Evolutionary conservation across 495 filamentous ascomycete genomes (phyloP), one percentile per base, ranked within the genome.

Genomic region (Trichoderma asperelloides): DNA sequence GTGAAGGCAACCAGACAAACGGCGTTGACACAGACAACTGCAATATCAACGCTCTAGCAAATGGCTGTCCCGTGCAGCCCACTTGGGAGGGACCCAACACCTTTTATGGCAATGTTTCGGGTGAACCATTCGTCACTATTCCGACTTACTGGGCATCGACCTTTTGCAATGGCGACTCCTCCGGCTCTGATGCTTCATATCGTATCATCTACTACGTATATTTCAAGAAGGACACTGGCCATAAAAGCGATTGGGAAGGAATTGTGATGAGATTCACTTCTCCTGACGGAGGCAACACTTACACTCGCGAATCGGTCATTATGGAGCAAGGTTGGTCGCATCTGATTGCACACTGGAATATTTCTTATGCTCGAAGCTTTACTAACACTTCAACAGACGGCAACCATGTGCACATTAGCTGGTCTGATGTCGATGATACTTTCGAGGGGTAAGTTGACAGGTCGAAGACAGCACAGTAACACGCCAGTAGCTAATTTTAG

Each of bases 161-260:
- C 25, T 60, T 15, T 13, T 60, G 55, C 23, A 27, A 30, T 13
- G 55, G 55, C 12, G 55, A 60, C 30, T 60, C 55, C 8, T 55
- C 49, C 21, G 49, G 49, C 49, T 55, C 49, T 21, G 49, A 55
- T 55, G 21, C 18, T 55, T 27, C 55, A 15, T 60, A 18, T 7
- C 23, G 55, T 15, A 60, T 60, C 55, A 60, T 60, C 25, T 60
- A 60, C 11, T 60, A 60, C 11, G 55, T 60, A 9, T 60, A 60
- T 25, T 60, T 60, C 55, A 60, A 60, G 55, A 60, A 60, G 55
- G 55, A 60, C 23, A 60, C 55, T 15, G 55, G 55, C 23, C 55
- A 60, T 25, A 60, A 60, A 25, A 60, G 55, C 25, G 55, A 60
- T 25, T 60, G 55, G 55, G 55, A 60, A 18, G 55, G 55, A 9